Evolutionary conservation across 805 yeast species (phyloP).

Genomic region (Millerozyma miso): DNA sequence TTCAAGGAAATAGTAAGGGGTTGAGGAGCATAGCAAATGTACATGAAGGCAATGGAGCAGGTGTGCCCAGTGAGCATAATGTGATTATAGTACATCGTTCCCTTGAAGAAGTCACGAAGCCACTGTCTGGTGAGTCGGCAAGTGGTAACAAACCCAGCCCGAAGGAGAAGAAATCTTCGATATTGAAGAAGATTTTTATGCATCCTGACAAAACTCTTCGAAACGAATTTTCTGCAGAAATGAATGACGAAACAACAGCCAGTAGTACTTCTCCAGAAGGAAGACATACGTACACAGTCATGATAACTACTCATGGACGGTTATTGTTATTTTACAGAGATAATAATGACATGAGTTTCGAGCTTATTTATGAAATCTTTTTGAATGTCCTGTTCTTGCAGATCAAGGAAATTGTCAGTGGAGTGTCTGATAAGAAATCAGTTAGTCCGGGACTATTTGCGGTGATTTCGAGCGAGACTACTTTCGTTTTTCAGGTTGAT

Average conservation of each 20-base stretch:
- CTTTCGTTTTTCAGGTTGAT: conserved; percentile 56
- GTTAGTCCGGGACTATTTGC: conserved; percentile 49
- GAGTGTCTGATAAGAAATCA: conserved; percentile 23
- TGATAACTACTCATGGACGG: conserved; percentile 63
- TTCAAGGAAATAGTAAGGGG: conserved; percentile 27
- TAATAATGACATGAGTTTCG: conserved; percentile 38
- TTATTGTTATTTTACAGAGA: conserved; percentile 49
- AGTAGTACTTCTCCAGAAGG: conserved; percentile 23
- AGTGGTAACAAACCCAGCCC: background rate
- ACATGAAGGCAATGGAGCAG: conserved; percentile 33
- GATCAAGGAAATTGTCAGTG: conserved; percentile 55
- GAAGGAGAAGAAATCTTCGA: conserved; percentile 8
- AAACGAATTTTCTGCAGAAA: background rate
- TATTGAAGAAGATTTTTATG: conserved; percentile 13
- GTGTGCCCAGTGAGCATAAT: conserved; percentile 47
- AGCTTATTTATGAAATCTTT: conserved; percentile 51
- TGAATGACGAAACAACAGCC: conserved; percentile 6
- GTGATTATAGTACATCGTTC: conserved; percentile 56
- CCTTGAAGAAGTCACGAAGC: conserved; percentile 13
- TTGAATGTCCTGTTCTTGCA: conserved; percentile 48
- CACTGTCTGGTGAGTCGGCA: conserved; percentile 1
- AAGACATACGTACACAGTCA: conserved; percentile 45
- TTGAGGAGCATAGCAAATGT: conserved; percentile 13
- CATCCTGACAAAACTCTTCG: conserved; percentile 3
- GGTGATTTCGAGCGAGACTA: conserved; percentile 48